These are phyloP conservation scores for Fragosphaeria purpurea DNA, from an alignment of 2,329 filamentous ascomycete genomes.

Conservation along the genomic window DNA sequence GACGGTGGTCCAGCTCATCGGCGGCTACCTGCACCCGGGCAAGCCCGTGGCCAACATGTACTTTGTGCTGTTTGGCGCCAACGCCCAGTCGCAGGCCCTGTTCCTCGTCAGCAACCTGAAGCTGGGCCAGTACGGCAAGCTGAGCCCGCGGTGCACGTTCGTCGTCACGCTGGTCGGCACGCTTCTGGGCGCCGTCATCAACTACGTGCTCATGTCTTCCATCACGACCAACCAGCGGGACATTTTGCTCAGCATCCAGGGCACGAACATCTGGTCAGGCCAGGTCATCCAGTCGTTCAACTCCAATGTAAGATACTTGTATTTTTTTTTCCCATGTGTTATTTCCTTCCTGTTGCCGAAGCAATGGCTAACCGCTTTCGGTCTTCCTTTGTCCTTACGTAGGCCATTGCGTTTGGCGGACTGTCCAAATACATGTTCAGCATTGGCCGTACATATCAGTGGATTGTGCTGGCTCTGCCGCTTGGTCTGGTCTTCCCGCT, in stretches of 20 bases:
- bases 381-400: no score
- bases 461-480: constrained; percentile 25
- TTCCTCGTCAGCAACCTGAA: constrained; percentile 25
- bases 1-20: constrained; percentile 33
- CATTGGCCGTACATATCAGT: constrained; percentile 23
- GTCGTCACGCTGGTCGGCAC: constrained; percentile 27
- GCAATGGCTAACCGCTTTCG: no score
- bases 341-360: neutral
- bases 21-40: constrained; percentile 33
- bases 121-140: constrained; percentile 27
- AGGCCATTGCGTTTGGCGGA: constrained; percentile 18
- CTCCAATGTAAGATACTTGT: constrained; percentile 12
- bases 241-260: constrained; percentile 25
- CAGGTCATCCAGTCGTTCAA: constrained; percentile 29
- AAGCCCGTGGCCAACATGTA: constrained; percentile 33
- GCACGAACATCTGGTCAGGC: constrained; percentile 30
- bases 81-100: constrained; percentile 22
- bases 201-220: constrained; percentile 35
- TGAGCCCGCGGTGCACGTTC: constrained; percentile 33
- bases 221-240: constrained; percentile 26
- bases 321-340: neutral
- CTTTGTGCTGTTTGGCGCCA: constrained; percentile 28
- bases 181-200: constrained; percentile 25
- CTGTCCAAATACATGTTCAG: constrained; percentile 26
- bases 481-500: constrained; percentile 28